Percentiles rank a stretch among this genome's conserved stretches.
These are phyloP conservation scores for Mortierella sp. DNA, from an alignment of 371 early-diverging fungal genomes.

Conservation along the genomic window DNA sequence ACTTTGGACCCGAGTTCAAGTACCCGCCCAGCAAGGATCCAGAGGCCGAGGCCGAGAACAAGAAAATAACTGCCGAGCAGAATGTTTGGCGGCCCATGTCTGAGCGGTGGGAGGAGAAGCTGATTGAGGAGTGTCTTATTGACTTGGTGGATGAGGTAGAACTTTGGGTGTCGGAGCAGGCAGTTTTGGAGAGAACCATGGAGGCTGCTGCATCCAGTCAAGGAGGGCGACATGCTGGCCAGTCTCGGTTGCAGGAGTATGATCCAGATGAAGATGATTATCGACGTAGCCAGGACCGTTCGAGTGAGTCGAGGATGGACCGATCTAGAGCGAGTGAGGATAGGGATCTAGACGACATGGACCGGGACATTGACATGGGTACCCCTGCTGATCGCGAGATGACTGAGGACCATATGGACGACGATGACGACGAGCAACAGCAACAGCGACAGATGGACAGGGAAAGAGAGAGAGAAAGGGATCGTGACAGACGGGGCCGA, in stretches of 20 bases:
- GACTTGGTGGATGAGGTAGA: slow-evolving; percentile 77
- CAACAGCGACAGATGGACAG: background rate
- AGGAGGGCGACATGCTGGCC: background rate
- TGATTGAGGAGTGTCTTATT: slow-evolving; percentile 76
- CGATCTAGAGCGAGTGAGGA: background rate
- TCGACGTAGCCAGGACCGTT: background rate
- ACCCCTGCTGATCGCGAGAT: slow-evolving; percentile 13
- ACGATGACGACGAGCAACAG: slow-evolving; percentile 23
- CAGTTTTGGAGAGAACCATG: slow-evolving; percentile 9
- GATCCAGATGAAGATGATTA: slow-evolving; percentile 9
- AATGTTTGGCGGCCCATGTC: slow-evolving; percentile 70
- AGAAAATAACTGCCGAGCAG: slow-evolving; percentile 9
- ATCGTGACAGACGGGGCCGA: background rate
- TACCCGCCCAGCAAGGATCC: slow-evolving; percentile 67
- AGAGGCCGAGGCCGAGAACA: slow-evolving; percentile 55
- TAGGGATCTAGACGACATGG: slow-evolving; percentile 4
- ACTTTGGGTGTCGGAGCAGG: slow-evolving; percentile 56
- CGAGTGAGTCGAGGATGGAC: background rate
- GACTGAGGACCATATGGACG: slow-evolving; percentile 7
- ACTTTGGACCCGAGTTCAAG: slow-evolving; percentile 77
- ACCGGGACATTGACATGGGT: slow-evolving; percentile 23
- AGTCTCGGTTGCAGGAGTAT: background rate
- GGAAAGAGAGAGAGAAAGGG: background rate
- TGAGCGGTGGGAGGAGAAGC: slow-evolving; percentile 70
- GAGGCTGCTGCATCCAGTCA: background rate